phyloP scores from a whole-genome alignment of 2,329 filamentous ascomycete genomes.

The Emmonsiellopsis sp. region DNA sequence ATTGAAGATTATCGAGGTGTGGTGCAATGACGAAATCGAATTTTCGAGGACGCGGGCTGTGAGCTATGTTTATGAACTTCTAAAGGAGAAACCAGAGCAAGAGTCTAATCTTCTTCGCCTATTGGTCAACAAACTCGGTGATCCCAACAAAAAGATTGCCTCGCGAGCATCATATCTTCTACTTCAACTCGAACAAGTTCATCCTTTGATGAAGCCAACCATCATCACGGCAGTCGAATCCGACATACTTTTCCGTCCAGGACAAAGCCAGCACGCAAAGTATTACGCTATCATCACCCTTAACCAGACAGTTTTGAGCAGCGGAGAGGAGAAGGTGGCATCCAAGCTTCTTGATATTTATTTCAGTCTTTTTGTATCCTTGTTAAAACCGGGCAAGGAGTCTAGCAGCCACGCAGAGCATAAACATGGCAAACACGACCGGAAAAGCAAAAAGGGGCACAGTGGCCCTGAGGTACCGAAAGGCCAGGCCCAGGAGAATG shows the following conservation, averaged over 20 bases:
- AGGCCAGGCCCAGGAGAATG: constrained; percentile 45
- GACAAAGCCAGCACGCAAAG: constrained; percentile 78
- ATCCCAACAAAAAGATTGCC: constrained; percentile 89
- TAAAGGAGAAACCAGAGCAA: constrained; percentile 95
- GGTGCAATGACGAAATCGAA: constrained; percentile 92
- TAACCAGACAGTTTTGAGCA: constrained; percentile 89
- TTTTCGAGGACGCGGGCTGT: constrained; percentile 82
- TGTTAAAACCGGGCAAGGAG: constrained; percentile 58
- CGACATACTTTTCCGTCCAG: constrained; percentile 77
- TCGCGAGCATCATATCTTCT: constrained; percentile 88
- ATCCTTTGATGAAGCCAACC: constrained; percentile 88
- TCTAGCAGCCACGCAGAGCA: constrained; percentile 28
- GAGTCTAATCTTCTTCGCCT: constrained; percentile 87
- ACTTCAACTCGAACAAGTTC: constrained; percentile 79
- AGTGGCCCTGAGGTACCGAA: constrained; percentile 18
- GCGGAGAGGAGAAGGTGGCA: constrained; percentile 71
- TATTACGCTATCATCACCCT: constrained; percentile 96
- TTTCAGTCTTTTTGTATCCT: constrained; percentile 75
- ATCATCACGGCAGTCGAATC: constrained; percentile 79
- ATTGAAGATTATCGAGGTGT: constrained; percentile 79
- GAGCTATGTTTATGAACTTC: constrained; percentile 80
- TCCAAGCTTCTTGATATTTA: constrained; percentile 80
- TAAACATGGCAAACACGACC: constrained; percentile 35
- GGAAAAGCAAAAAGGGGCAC: constrained; percentile 29
- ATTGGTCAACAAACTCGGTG: constrained; percentile 92